phyloP scores from a whole-genome alignment of 2,329 filamentous ascomycete genomes.

The Phoma sp. region DNA sequence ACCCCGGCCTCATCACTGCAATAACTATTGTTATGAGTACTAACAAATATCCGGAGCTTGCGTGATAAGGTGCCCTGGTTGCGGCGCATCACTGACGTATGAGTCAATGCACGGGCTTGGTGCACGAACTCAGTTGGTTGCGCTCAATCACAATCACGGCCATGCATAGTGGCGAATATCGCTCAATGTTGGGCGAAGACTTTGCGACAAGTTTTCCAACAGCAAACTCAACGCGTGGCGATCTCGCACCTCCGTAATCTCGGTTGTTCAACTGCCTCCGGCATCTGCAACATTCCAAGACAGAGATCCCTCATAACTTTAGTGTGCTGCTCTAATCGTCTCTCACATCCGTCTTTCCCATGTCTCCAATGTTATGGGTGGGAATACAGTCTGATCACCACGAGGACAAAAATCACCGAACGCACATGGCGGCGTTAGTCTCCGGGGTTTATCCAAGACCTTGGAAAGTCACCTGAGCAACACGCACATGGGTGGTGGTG shows the following conservation, averaged over 20 bases:
- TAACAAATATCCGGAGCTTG: background rate
- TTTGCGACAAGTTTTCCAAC: constrained; percentile 3
- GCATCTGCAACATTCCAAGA: too few relatives aligned
- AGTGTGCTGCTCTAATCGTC: too few relatives aligned
- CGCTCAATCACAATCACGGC: background rate
- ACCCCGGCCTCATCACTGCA: background rate
- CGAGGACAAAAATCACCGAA: background rate
- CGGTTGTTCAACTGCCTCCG: too few relatives aligned
- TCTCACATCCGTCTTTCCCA: too few relatives aligned
- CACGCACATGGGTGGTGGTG: background rate
- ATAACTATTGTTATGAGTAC: background rate
- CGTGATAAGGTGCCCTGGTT: constrained; percentile 17
- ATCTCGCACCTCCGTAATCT: background rate
- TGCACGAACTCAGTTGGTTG: background rate
- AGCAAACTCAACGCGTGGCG: background rate
- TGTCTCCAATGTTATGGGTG: too few relatives aligned
- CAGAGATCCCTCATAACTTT: too few relatives aligned
- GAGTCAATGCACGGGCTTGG: constrained; percentile 13
- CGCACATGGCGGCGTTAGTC: background rate
- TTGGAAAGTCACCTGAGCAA: background rate
- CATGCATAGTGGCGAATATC: constrained; percentile 24
- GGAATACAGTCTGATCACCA: background rate
- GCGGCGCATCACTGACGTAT: constrained; percentile 20
- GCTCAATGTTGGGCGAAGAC: constrained; percentile 10
- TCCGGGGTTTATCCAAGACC: background rate